phyloP scores from a whole-genome alignment of 2,329 filamentous ascomycete genomes.

The Thermomyces lanuginosus region DNA sequence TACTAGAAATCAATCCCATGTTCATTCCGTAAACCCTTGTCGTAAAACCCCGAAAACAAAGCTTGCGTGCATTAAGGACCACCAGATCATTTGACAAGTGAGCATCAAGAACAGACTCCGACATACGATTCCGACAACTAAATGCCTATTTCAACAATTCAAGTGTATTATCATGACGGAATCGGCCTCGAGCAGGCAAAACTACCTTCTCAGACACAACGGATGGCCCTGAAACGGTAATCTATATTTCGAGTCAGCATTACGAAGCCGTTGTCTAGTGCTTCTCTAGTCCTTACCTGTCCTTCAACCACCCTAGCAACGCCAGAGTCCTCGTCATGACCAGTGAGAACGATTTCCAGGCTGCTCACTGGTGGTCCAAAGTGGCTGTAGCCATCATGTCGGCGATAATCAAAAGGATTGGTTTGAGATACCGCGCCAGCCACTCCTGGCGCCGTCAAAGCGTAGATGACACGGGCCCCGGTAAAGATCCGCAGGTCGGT shows the following conservation, averaged over 20 bases:
- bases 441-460: constrained; percentile 64
- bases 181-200: constrained; percentile 47
- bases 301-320: constrained; percentile 35
- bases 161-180: constrained; percentile 59
- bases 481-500: constrained; percentile 72
- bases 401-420: constrained; percentile 70
- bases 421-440: constrained; percentile 82
- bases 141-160: constrained; percentile 30
- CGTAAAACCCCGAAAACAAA: too few relatives aligned
- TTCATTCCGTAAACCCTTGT: too few relatives aligned
- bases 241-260: too few relatives aligned
- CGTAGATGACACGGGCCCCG: constrained; percentile 66
- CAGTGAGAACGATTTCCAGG: constrained; percentile 56
- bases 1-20: not conserved
- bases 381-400: constrained; percentile 37
- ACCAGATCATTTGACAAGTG: too few relatives aligned
- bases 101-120: too few relatives aligned
- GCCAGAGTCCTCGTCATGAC: constrained; percentile 17
- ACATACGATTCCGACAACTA: too few relatives aligned
- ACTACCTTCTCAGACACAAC: constrained; percentile 52
- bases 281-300: constrained; percentile 50
- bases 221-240: constrained; percentile 55
- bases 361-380: constrained; percentile 71
- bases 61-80: too few relatives aligned
- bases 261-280: too few relatives aligned